Percentiles rank a stretch among this genome's conserved stretches.
These are phyloP conservation scores for Fusarium sp. DNA, from an alignment of 2,329 filamentous ascomycete species.

Conservation along the genomic window DNA sequence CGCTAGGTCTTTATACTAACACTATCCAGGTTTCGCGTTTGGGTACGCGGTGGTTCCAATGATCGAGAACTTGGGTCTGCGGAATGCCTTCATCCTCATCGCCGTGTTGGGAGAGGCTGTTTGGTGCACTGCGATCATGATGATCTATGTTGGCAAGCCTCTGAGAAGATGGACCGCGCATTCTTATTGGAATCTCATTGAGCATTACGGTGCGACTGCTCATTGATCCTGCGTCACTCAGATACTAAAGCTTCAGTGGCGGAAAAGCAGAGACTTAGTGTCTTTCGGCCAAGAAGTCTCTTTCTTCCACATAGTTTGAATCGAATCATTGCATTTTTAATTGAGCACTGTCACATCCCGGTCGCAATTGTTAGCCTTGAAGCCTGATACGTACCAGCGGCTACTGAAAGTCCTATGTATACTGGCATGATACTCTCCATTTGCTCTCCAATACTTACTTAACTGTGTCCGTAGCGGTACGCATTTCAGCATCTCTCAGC, in stretches of 20 bases:
- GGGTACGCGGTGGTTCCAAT: not conserved
- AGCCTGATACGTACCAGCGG: not conserved
- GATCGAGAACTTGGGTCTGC: not conserved
- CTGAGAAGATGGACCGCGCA: not conserved
- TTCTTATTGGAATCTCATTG: not conserved
- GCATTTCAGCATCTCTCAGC: not conserved
- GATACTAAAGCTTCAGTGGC: not conserved
- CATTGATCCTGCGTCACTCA: not conserved
- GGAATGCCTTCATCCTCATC: not conserved
- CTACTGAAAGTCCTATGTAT: not conserved
- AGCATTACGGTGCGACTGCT: not conserved
- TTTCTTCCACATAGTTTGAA: not conserved
- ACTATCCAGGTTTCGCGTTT: not conserved
- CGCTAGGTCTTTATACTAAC: not conserved
- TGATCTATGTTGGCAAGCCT: not conserved
- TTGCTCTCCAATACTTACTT: not conserved
- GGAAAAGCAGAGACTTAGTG: not conserved
- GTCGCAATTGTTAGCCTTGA: no score
- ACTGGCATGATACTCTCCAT: not conserved
- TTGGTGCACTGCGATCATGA: slow-evolving; percentile 1
- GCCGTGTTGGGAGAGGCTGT: not conserved
- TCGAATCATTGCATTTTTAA: no score
- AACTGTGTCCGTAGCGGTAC: not conserved
- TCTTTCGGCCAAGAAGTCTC: no score
- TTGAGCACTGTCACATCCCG: fast-evolving